Conservation (phyloP, 176 grass and related monocot species). For the Carex parvula region DNA sequence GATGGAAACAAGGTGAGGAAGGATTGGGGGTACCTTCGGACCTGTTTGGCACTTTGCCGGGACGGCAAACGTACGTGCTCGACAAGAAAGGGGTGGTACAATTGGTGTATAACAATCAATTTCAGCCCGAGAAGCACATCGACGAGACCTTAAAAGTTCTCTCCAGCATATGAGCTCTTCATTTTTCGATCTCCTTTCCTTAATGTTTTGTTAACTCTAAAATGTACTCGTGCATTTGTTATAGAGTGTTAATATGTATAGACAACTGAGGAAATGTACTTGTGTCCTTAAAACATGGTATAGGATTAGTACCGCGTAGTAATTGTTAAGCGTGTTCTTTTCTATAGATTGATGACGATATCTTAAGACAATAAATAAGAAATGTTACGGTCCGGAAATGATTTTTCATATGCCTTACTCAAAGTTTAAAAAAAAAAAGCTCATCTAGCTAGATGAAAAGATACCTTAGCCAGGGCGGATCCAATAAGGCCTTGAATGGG, state of each 20-base stretch:
- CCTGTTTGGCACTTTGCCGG: conserved; percentile 81
- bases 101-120: conserved; percentile 97
- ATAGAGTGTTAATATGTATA: conserved; percentile 12
- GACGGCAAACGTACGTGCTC: conserved; percentile 78
- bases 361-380: neutral
- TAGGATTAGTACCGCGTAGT: neutral
- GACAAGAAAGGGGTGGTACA: conserved; percentile 80
- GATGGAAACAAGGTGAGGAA: conserved; percentile 78
- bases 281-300: neutral
- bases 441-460: neutral
- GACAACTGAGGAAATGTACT: neutral
- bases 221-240: neutral
- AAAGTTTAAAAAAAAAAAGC: neutral
- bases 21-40: conserved; percentile 78
- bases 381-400: neutral
- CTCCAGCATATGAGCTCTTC: conserved; percentile 36
- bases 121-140: conserved; percentile 99
- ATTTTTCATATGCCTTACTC: neutral
- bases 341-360: neutral
- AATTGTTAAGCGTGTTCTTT: neutral
- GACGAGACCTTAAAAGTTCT: conserved; percentile 87
- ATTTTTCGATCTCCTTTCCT: neutral
- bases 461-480: neutral
- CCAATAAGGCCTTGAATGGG: too few relatives aligned
- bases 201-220: neutral